Percentiles rank a stretch among this genome's conserved stretches.
phyloP scores from a whole-genome alignment of 192 early-diverging fungal genomes.

The Coemansia sp. region DNA sequence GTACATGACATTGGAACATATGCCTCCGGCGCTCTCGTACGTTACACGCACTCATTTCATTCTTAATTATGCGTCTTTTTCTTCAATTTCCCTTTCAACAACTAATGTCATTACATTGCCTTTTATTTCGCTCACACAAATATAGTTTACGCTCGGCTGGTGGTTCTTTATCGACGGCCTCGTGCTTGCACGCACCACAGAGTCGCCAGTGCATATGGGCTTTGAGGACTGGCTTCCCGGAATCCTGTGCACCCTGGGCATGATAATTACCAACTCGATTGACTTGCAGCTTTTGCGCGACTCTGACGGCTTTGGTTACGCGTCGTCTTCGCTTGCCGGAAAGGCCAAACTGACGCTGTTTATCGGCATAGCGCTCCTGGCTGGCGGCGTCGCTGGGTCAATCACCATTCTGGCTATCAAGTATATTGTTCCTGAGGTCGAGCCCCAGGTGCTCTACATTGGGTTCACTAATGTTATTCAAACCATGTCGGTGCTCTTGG shows the following conservation, averaged over 20 bases:
- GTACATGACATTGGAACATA: constrained; percentile 52
- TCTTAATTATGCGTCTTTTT: too few species aligned
- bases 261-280: constrained; percentile 56
- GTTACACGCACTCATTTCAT: too few species aligned
- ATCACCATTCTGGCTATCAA: constrained; percentile 53
- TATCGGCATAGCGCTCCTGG: constrained; percentile 55
- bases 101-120: neutral
- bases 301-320: constrained; percentile 47
- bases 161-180: constrained; percentile 57
- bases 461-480: constrained; percentile 54
- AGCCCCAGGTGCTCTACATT: constrained; percentile 35
- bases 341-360: constrained; percentile 55
- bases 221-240: constrained; percentile 56
- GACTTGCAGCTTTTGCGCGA: constrained; percentile 51
- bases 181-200: constrained; percentile 29
- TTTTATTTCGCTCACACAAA: neutral
- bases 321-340: constrained; percentile 33
- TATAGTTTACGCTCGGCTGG: constrained; percentile 51
- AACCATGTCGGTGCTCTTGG: constrained; percentile 27
- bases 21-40: constrained; percentile 37
- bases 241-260: constrained; percentile 50
- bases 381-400: constrained; percentile 54
- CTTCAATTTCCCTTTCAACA: neutral
- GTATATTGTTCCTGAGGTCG: constrained; percentile 52
- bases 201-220: constrained; percentile 33